phyloP scores from a whole-genome alignment of 176 grass and related monocot genomes.

The Raddia guianensis region DNA sequence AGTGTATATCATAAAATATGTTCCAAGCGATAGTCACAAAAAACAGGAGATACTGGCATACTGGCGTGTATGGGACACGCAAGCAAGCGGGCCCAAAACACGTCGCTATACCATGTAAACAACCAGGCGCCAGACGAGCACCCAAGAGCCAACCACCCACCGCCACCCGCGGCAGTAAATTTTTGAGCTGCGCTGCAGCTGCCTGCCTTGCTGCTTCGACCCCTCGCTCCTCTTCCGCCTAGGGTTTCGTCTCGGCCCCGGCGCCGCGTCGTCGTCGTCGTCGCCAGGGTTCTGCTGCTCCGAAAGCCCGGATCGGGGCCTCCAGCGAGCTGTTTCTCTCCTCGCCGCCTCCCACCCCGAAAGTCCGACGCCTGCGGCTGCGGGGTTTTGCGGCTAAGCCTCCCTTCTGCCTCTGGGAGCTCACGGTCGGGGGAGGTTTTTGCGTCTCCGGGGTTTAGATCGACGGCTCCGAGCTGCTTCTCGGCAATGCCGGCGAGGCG shows the following conservation, averaged over 20 bases:
- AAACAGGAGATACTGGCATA: no score
- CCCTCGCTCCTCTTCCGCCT: constrained; percentile 18
- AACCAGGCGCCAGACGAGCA: background rate
- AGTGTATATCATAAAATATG: no score
- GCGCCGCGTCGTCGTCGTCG: constrained; percentile 34
- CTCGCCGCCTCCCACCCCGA: background rate
- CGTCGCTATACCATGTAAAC: constrained; percentile 35
- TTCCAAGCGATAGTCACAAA: no score
- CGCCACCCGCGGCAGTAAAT: constrained; percentile 59
- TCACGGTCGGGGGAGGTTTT: background rate
- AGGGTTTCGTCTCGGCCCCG: constrained; percentile 50
- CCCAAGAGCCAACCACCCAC: constrained; percentile 39
- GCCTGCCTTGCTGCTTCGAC: background rate
- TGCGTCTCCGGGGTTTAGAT: constrained; percentile 35
- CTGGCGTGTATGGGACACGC: background rate
- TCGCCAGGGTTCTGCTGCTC: constrained; percentile 18
- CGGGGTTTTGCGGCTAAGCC: background rate
- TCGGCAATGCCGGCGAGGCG: constrained; percentile 35
- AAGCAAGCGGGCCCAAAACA: constrained; percentile 9
- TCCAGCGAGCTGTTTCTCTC: background rate
- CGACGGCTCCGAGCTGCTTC: background rate
- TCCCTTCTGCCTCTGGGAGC: background rate
- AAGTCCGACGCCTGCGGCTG: background rate
- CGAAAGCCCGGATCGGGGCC: constrained; percentile 13
- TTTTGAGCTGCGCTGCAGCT: constrained; percentile 27